Evolutionary conservation across 768 basidiomycete species (phyloP), one percentile per base, ranked within the genome.

Genomic region (Pleurotus platypus): DNA sequence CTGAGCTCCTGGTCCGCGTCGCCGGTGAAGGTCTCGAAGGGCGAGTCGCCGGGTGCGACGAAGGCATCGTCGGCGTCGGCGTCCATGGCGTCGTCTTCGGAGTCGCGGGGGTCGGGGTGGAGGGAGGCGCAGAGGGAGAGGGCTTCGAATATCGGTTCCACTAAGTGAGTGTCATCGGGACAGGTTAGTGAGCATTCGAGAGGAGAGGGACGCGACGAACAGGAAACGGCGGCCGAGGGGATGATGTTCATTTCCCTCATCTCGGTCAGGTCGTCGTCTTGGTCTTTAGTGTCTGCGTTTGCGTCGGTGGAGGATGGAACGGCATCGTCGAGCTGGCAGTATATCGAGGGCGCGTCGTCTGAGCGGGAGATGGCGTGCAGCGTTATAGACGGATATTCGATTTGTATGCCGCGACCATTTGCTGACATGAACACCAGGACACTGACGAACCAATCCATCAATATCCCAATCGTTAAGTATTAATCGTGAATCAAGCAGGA

Each of bases 291-390:
- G 9, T 49, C 63, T 20, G 57, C 60, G 42, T 73, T 73, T 49
- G 67, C 70, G n/a, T 72, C 71, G 24, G 24, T 26, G 24, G 30
- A 35, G 0, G 30, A 35, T 9, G 30, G 30, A 11, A 35, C 30
- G 49, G 67, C 65, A 59, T 92, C 92, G 63, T 97, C 95, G 9
- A 98, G 81, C 63, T 99, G 97, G 67, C 94, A 97, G 70, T 98
- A 98, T 67, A 98, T 81, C 5, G 85, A 88, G 3, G 90, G 86
- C 0, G 77, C 78, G 7, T 72, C 59, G 43, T 84, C 82, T 2
- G 81, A 78, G 46, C 93, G 86, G 0, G 94, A 92, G 55, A 95
- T 81, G 22, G 97, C 97, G 64, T 99, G 97, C 2, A 99, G 81
- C 1, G 93, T 96, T 66, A 99, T 90, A 4, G 87, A 77, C 8